Conservation (phyloP, 2,329 filamentous ascomycete species). For the Talaromyces sp. region DNA sequence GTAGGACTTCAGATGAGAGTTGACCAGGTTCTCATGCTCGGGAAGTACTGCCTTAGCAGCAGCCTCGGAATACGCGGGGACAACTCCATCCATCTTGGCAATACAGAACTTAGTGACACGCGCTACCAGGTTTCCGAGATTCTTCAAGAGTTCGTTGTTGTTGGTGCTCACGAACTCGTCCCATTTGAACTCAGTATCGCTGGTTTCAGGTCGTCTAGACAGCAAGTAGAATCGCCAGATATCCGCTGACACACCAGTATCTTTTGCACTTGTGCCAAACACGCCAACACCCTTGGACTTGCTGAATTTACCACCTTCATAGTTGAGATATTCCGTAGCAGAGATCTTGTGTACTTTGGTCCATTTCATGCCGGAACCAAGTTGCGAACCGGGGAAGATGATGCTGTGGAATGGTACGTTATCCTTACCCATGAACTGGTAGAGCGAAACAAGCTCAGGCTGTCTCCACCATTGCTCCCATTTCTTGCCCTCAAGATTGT, state of each 20-base stretch:
- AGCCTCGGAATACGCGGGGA: constrained; percentile 37
- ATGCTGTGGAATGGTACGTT: constrained; percentile 85
- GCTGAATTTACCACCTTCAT: constrained; percentile 85
- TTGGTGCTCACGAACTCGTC: constrained; percentile 74
- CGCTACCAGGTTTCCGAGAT: constrained; percentile 68
- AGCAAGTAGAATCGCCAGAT: constrained; percentile 95
- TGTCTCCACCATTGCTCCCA: constrained; percentile 97
- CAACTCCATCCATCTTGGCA: constrained; percentile 18
- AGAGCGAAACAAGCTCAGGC: constrained; percentile 78
- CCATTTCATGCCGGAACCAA: constrained; percentile 81
- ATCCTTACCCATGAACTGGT: constrained; percentile 95
- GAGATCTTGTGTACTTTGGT: constrained; percentile 84
- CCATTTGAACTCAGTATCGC: constrained; percentile 90
- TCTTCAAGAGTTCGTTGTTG: constrained; percentile 79
- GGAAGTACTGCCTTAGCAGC: constrained; percentile 24
- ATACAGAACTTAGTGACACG: constrained; percentile 69
- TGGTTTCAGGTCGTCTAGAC: constrained; percentile 75
- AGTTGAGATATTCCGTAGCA: constrained; percentile 85
- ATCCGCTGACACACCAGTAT: constrained; percentile 79
- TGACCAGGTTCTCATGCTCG: constrained; percentile 44
- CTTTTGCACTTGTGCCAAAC: constrained; percentile 82
- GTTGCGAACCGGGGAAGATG: constrained; percentile 81
- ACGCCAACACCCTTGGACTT: constrained; percentile 87
- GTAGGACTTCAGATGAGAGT: constrained; percentile 51
- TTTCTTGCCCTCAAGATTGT: constrained; percentile 37